Percentiles rank a stretch among this genome's conserved stretches.
These are phyloP conservation scores for Berkeleyomyces rouxiae DNA, from an alignment of 2,329 filamentous ascomycete genomes.

Conservation along the genomic window DNA sequence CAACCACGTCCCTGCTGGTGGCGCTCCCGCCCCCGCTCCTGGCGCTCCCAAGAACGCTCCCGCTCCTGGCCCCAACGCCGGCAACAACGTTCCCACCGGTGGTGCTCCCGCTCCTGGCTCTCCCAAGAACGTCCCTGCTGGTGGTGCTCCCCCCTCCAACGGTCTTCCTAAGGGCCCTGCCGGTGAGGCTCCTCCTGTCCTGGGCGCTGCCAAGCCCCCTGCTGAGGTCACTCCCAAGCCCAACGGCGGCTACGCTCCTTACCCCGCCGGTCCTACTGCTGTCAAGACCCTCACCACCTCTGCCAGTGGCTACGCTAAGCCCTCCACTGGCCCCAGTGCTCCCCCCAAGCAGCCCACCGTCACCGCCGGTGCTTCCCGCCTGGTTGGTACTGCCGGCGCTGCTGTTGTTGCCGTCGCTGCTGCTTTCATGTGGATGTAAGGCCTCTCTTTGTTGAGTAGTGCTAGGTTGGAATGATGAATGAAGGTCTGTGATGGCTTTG, in stretches of 20 bases:
- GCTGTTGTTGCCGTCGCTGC: conserved; percentile 10
- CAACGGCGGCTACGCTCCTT: neutral
- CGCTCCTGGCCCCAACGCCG: neutral
- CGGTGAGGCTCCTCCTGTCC: neutral
- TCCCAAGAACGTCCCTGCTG: neutral
- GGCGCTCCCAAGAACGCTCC: neutral
- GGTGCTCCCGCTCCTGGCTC: neutral
- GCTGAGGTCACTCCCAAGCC: neutral
- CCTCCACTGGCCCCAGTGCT: neutral
- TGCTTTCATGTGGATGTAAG: conserved; percentile 13
- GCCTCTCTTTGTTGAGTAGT: conserved; percentile 5
- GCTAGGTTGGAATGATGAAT: conserved; percentile 1
- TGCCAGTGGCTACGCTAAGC: neutral
- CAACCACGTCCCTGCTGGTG: neutral
- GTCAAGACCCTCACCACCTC: conserved; percentile 1
- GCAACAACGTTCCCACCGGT: neutral
- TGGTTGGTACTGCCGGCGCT: conserved; percentile 10
- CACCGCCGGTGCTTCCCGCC: conserved; percentile 11
- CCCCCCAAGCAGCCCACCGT: neutral
- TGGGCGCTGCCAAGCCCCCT: neutral
- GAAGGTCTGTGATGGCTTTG: neutral
- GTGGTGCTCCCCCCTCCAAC: neutral
- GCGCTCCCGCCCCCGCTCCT: neutral
- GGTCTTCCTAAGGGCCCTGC: neutral
- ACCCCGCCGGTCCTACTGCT: neutral